Evolutionary conservation across 2,329 filamentous ascomycete species (phyloP), one percentile per base, ranked within the genome.

Genomic region (Waltergamsia citrina): DNA sequence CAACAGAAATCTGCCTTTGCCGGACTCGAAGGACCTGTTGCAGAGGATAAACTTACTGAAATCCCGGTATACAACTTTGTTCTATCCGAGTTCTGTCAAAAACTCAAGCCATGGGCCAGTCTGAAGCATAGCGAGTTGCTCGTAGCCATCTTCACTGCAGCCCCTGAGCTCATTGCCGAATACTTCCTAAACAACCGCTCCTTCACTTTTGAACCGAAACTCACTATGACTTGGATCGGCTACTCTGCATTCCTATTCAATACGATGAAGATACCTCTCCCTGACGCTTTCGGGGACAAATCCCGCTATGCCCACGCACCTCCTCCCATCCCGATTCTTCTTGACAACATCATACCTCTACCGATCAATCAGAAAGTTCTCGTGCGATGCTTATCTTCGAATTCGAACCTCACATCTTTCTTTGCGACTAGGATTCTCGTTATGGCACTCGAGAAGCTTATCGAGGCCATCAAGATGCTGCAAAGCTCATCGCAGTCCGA

Each of bases 151-250:
- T 94, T 98, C 51, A 69, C 68, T 41, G 74, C 75, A 7, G 85
- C 82, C 0, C 90, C 93, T 1, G 92, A 96, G 56, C 69, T 96
- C 4, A 74, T 94, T 2, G 82, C 86, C 28, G 79, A 87, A 48
- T 98, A 93, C 54, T 96, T 94, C 50, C 67, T 78, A 28, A 79
- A 75, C 51, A 88, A 86, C 50, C 78, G 74, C 39, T 74, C 80
- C 35, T 92, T 96, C 48, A 76, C 80, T 0, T 86, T 94, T 41
- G 88, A 96, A 27, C 88, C 92, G 0, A 96, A 94, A 51, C 69
- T 93, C 5, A 92, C 87, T 4, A 80, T 87, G 29, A 92, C 87
- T 0, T 98, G 92, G 92, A 84, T 96, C 44, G 88, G 90, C 27
- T 94, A 93, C 52, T 86, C 87, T 0, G 78, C 87, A 0, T 85